A percentile compares a stretch with the other conserved stretches of the same genome.
phyloP scores from a whole-genome alignment of 1,284 basidiomycete species.

The Sparassis latifolia region DNA sequence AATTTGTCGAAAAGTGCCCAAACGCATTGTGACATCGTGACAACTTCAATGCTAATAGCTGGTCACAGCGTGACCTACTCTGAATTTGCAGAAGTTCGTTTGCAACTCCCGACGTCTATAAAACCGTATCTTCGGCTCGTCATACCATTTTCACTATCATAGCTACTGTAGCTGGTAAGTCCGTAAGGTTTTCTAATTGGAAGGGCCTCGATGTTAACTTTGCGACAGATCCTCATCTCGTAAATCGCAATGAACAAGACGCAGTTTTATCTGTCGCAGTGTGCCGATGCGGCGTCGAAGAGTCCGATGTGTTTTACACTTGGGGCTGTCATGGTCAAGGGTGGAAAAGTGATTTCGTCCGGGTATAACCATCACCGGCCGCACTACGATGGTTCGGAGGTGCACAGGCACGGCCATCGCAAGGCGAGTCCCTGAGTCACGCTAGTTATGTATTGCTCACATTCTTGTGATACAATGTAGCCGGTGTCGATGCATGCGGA shows the following conservation, averaged over 20 bases:
- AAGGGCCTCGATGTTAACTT: background rate
- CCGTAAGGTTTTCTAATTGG: background rate
- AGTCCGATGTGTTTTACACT: conserved; percentile 51
- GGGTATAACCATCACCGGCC: conserved; percentile 51
- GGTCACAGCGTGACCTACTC: no score
- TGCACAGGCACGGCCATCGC: conserved; percentile 33
- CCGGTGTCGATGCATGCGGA: conserved; percentile 57
- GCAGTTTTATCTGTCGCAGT: conserved; percentile 48
- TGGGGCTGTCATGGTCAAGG: conserved; percentile 51
- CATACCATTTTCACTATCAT: no score
- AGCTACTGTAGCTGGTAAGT: no score
- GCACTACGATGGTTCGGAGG: conserved; percentile 44
- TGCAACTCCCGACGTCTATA: no score
- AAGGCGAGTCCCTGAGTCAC: conserved; percentile 21
- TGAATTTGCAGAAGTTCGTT: no score
- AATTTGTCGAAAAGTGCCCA: no score
- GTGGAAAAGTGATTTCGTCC: conserved; percentile 47
- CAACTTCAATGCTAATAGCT: no score
- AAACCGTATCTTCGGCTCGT: no score
- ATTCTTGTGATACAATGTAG: conserved; percentile 11
- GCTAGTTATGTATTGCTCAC: background rate
- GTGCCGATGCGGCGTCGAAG: conserved; percentile 44
- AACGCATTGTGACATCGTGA: no score
- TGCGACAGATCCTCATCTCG: background rate
- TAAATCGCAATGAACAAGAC: conserved; percentile 37